These are phyloP conservation scores for Globisporangium cederbergense DNA, from an alignment of 352 stramenopile genomes.

Conservation along the genomic window DNA sequence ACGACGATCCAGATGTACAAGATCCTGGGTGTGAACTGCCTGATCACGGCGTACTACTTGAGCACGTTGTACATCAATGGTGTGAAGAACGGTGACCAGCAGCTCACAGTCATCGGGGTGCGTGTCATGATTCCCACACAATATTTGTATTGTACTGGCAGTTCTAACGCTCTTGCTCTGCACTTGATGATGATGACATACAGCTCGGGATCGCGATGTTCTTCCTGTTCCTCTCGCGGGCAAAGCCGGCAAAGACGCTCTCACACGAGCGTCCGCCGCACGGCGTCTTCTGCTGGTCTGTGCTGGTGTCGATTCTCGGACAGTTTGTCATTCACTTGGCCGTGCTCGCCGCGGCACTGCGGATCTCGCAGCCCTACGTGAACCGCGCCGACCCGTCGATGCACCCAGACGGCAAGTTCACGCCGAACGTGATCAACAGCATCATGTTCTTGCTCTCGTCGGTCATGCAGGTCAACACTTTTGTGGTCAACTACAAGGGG, in stretches of 20 bases:
- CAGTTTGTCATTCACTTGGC: conserved; percentile 93
- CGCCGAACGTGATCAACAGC: conserved; percentile 93
- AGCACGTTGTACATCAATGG: conserved; percentile 92
- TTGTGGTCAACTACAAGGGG: conserved; percentile 51
- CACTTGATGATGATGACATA: neutral
- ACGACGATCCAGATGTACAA: conserved; percentile 96
- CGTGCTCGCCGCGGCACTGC: conserved; percentile 54
- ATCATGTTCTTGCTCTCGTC: conserved; percentile 92
- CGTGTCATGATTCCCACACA: conserved; percentile 1
- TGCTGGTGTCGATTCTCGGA: conserved; percentile 85
- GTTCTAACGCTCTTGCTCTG: neutral
- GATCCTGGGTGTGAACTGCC: conserved; percentile 93
- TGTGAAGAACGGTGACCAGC: conserved; percentile 94
- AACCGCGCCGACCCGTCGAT: conserved; percentile 56
- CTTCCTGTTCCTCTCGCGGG: conserved; percentile 56
- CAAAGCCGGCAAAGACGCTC: conserved; percentile 86
- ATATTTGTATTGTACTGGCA: no score
- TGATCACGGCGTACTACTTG: conserved; percentile 93
- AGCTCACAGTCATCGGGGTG: conserved; percentile 66
- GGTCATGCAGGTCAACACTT: conserved; percentile 58
- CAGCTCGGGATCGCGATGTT: conserved; percentile 49
- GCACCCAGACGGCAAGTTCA: conserved; percentile 83
- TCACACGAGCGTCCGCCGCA: conserved; percentile 72
- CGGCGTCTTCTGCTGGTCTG: conserved; percentile 86
- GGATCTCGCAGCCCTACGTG: conserved; percentile 55